Evolutionary conservation across 805 yeast genomes (phyloP), one percentile per base, ranked within the genome.

Genomic region (Cyberlindnera xishuangbannaensis): DNA sequence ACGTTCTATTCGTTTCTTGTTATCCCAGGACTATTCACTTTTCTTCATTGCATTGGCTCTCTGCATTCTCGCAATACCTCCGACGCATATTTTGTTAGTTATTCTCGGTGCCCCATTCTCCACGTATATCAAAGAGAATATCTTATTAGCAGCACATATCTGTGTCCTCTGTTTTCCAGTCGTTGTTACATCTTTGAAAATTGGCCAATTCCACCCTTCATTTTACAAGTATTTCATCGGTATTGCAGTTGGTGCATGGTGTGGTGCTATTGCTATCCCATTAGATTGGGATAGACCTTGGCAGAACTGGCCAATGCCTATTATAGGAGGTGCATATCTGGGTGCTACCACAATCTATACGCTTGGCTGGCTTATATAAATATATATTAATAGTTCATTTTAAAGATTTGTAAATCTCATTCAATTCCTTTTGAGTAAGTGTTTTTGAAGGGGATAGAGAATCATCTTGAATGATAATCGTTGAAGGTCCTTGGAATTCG

Each of bases 201-300:
- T 66, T 48, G 78, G 79, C 18, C 43, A n/a, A 39, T 4, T 27
- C 16, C 45, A 38, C 15, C 11, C 31, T 5, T 21, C 30, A 4
- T 41, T 57, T 23, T 58, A 59, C 51, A 62, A 54, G 34, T 58
- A 57, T 29, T 55, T 58, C 16, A 44, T 57, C 10, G 36, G 52
- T 17, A 51, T 61, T 7, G 57, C 56, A 6, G 31, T 81, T 9
- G 95, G 96, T 2, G 76, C 88, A 6, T 90, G 97, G 97, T 45
- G 86, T 1, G 97, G 97, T 12, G 95, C 90, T 3, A 58, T 84
- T 23, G 97, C 95, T 1, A 87, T 92, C 38, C 97, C 97, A 0
- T 66, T 92, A 39, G 98, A 90, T 58, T 90, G 98, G 98, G 98
- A 90, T 55, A 70, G 97, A 48, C 84, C 82, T 17, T 90, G 98